These are phyloP conservation scores for Geotrichum reessii DNA, from an alignment of 1,139 yeast species.

Conservation along the genomic window DNA sequence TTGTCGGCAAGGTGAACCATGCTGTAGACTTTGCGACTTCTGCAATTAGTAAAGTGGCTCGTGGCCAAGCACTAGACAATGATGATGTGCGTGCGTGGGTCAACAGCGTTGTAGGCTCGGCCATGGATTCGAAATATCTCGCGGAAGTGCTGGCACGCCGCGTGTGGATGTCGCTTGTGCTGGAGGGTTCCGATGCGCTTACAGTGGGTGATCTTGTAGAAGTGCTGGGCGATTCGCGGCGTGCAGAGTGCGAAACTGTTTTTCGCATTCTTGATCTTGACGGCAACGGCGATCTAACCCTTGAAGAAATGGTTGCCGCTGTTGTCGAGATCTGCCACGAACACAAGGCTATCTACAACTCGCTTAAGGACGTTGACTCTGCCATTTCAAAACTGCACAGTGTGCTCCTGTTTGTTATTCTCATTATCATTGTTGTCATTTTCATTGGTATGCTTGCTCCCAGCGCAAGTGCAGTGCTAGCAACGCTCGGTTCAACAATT, in stretches of 20 bases:
- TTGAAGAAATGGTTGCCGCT: constrained; percentile 36
- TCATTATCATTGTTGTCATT: constrained; percentile 34
- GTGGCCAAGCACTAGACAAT: constrained; percentile 22
- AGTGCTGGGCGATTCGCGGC: constrained; percentile 31
- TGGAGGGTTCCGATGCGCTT: constrained; percentile 36
- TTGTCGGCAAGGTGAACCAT: constrained; percentile 29
- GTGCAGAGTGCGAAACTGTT: constrained; percentile 27
- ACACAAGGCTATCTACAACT: constrained; percentile 34
- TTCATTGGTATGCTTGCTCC: constrained; percentile 41
- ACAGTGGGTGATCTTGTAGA: constrained; percentile 35
- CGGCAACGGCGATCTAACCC: constrained; percentile 36
- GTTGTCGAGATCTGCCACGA: constrained; percentile 34
- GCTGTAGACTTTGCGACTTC: constrained; percentile 34
- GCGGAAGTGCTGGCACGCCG: constrained; percentile 36
- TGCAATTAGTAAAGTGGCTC: constrained; percentile 27
- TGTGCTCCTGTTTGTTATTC: constrained; percentile 34
- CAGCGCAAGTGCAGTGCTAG: constrained; percentile 37
- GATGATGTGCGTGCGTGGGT: background rate
- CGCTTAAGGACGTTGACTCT: constrained; percentile 39
- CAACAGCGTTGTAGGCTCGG: constrained; percentile 32
- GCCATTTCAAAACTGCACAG: constrained; percentile 38
- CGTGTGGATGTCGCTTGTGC: constrained; percentile 40
- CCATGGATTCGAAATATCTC: constrained; percentile 30
- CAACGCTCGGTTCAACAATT: constrained; percentile 39
- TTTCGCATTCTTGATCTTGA: constrained; percentile 36